A percentile compares a stretch with the other conserved stretches of the same genome.
Conservation (phyloP, 2,329 filamentous ascomycete species). For the Domatiomyces globalis region DNA sequence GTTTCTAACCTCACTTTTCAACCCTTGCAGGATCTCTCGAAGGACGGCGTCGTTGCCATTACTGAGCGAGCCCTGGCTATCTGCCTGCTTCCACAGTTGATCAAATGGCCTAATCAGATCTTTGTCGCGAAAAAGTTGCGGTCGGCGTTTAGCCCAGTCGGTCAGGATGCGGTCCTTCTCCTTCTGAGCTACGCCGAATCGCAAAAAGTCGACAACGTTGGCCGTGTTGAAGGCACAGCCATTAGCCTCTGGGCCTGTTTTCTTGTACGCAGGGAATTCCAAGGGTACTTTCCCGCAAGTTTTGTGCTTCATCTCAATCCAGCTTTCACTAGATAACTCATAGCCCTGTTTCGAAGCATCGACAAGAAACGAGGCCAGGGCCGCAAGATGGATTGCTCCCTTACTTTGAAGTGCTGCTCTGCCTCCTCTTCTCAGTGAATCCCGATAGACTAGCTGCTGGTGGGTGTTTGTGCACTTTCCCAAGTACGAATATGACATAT, state of each 20-base stretch:
- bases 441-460: constrained; percentile 40
- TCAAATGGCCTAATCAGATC: constrained; percentile 3
- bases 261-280: neutral
- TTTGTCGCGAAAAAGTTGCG: neutral
- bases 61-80: neutral
- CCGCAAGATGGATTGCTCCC: constrained; percentile 26
- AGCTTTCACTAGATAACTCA: constrained; percentile 27
- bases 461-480: constrained; percentile 39
- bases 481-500: constrained; percentile 33
- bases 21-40: neutral
- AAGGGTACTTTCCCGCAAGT: constrained; percentile 1
- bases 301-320: constrained; percentile 15
- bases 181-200: constrained; percentile 26
- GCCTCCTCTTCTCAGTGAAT: constrained; percentile 16
- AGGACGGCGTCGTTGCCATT: neutral
- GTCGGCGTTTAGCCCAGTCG: constrained; percentile 19
- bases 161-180: constrained; percentile 21
- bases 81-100: neutral
- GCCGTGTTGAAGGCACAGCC: constrained; percentile 14
- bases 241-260: constrained; percentile 19
- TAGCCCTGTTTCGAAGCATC: constrained; percentile 33
- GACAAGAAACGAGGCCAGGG: constrained; percentile 32
- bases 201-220: constrained; percentile 33
- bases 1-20: neutral
- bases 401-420: neutral